Percentiles rank a stretch among this genome's conserved stretches.
Conservation (phyloP, 306 rosid genomes). For the Castanea crenata region DNA sequence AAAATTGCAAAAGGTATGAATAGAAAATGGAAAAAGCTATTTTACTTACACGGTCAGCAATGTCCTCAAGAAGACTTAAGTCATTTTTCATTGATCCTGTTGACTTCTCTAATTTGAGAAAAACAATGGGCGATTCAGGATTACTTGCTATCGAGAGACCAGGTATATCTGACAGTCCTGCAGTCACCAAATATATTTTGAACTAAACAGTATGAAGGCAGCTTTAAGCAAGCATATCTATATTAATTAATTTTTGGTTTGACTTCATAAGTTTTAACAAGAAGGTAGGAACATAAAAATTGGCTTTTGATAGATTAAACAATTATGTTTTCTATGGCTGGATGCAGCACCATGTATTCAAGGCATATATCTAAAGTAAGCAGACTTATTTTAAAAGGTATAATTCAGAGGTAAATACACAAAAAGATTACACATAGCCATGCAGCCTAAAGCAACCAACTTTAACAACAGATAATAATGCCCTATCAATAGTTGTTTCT, state of each 20-base stretch:
- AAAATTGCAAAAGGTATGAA: conserved; percentile 13
- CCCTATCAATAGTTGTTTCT: neutral
- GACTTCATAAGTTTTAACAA: neutral
- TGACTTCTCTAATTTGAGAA: conserved; percentile 69
- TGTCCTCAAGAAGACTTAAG: conserved; percentile 62
- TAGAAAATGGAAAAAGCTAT: neutral
- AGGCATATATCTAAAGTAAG: neutral
- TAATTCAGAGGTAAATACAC: neutral
- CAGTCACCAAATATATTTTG: conserved; percentile 28
- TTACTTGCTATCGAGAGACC: conserved; percentile 70
- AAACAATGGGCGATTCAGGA: conserved; percentile 86
- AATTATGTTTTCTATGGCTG: neutral
- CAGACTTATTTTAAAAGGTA: neutral
- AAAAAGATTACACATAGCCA: neutral
- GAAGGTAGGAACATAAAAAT: neutral
- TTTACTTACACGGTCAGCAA: conserved; percentile 64
- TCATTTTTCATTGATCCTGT: conserved; percentile 64
- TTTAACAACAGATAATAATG: neutral
- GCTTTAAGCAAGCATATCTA: neutral
- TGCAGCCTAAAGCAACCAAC: neutral
- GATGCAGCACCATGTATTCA: neutral
- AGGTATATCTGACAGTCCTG: conserved; percentile 64
- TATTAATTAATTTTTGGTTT: neutral
- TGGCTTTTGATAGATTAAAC: neutral
- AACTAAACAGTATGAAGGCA: neutral